Percentiles rank a stretch among this genome's conserved stretches.
phyloP scores from a whole-genome alignment of 2,329 filamentous ascomycete genomes.

The Cordyceps cateniannulata region DNA sequence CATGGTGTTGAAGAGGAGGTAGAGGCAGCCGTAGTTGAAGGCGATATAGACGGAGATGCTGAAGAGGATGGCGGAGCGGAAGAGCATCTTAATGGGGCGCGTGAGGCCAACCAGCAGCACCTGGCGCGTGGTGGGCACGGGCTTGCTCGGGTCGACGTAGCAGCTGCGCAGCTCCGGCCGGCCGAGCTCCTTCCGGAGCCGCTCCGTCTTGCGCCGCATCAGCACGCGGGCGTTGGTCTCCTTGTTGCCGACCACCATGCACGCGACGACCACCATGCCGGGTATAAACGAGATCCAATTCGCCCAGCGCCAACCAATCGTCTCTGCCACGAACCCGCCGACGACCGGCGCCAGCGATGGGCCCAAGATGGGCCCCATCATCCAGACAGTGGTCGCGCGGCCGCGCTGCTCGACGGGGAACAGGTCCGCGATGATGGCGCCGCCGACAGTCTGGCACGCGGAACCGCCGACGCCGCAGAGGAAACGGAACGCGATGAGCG shows the following conservation, averaged over 20 bases:
- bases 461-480: slow-evolving; percentile 53
- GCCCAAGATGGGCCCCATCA: slow-evolving; percentile 53
- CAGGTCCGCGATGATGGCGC: slow-evolving; percentile 49
- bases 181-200: slow-evolving; percentile 37
- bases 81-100: slow-evolving; percentile 45
- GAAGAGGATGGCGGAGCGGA: slow-evolving; percentile 41
- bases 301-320: slow-evolving; percentile 46
- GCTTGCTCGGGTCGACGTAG: slow-evolving; percentile 32
- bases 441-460: slow-evolving; percentile 47
- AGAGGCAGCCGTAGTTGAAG: slow-evolving; percentile 46
- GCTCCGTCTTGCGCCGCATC: slow-evolving; percentile 40
- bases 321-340: slow-evolving; percentile 42
- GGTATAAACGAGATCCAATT: slow-evolving; percentile 48
- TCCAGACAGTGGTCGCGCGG: slow-evolving; percentile 44
- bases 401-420: slow-evolving; percentile 41
- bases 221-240: slow-evolving; percentile 37
- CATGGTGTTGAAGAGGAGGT: slow-evolving; percentile 49
- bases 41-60: slow-evolving; percentile 42
- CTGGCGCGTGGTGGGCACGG: slow-evolving; percentile 18
- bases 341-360: slow-evolving; percentile 40
- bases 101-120: slow-evolving; percentile 42
- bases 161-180: slow-evolving; percentile 37
- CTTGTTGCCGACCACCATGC: slow-evolving; percentile 31
- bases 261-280: slow-evolving; percentile 19
- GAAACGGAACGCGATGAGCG: slow-evolving; percentile 54